phyloP scores from a whole-genome alignment of 768 basidiomycete genomes.

The Pleurotus djamor region DNA sequence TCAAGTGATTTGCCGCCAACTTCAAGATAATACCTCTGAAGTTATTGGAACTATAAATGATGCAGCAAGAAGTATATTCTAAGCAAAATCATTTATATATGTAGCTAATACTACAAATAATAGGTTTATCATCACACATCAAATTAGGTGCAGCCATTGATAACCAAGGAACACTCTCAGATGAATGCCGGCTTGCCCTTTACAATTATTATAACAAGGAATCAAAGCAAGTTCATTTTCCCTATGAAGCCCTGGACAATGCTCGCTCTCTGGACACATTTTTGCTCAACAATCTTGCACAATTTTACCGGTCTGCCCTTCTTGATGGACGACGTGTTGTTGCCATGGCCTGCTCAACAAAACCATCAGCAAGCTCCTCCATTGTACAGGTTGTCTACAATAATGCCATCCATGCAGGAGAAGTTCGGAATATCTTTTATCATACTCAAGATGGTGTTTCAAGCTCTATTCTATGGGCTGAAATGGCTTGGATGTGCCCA shows the following conservation, averaged over 20 bases:
- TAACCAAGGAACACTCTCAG: background rate
- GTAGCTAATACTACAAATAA: background rate
- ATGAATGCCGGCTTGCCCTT: background rate
- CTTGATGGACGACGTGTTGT: constrained; percentile 15
- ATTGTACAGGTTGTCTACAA: constrained; percentile 8
- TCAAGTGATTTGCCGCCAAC: background rate
- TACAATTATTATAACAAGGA: constrained; percentile 6
- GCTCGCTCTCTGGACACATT: background rate
- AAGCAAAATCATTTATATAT: background rate
- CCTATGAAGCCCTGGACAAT: background rate
- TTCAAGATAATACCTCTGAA: background rate
- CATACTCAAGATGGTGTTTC: constrained; percentile 13
- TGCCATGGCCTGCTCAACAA: constrained; percentile 1
- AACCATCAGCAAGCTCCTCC: constrained; percentile 11
- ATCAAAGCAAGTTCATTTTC: background rate
- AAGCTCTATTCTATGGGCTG: background rate
- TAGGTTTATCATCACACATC: background rate
- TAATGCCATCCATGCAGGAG: constrained; percentile 8
- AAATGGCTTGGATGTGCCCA: constrained; percentile 6
- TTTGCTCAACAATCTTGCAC: background rate
- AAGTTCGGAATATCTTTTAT: constrained; percentile 11
- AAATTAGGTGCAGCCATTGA: background rate
- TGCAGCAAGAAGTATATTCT: constrained; percentile 4
- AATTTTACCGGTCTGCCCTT: constrained; percentile 9
- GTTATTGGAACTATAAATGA: constrained; percentile 15